Conservation (phyloP, 441 rosid species). For the Corymbia citriodora region DNA sequence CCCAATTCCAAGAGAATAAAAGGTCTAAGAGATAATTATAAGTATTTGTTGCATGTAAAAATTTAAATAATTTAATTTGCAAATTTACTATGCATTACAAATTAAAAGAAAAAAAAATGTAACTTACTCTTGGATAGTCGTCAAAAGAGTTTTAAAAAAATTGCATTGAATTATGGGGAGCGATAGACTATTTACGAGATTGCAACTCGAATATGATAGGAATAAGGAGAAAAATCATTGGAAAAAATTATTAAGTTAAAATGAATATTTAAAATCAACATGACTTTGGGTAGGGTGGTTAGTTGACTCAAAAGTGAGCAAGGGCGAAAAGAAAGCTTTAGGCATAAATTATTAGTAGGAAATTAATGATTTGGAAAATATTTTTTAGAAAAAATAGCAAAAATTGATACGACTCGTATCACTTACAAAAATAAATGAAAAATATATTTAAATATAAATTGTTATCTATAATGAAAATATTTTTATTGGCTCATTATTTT, state of each 20-base stretch:
- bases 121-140: accelerated
- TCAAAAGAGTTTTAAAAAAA: background rate
- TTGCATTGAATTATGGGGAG: background rate
- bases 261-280: background rate
- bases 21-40: background rate
- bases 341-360: background rate
- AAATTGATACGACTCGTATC: background rate
- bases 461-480: background rate
- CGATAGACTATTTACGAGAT: background rate
- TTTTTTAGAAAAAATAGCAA: background rate
- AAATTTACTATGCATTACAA: background rate
- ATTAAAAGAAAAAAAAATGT: background rate
- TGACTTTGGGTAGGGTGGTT: background rate
- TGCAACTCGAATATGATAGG: background rate
- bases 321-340: background rate
- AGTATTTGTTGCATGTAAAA: background rate
- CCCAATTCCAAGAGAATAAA: background rate
- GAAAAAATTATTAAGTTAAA: background rate
- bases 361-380: background rate
- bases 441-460: background rate
- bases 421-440: background rate
- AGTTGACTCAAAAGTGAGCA: background rate
- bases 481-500: background rate
- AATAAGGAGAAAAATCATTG: background rate
- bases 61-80: background rate